Base-by-base conservation (phyloP, 495 filamentous ascomycete genomes). In the Xylaria venustula region DNA sequence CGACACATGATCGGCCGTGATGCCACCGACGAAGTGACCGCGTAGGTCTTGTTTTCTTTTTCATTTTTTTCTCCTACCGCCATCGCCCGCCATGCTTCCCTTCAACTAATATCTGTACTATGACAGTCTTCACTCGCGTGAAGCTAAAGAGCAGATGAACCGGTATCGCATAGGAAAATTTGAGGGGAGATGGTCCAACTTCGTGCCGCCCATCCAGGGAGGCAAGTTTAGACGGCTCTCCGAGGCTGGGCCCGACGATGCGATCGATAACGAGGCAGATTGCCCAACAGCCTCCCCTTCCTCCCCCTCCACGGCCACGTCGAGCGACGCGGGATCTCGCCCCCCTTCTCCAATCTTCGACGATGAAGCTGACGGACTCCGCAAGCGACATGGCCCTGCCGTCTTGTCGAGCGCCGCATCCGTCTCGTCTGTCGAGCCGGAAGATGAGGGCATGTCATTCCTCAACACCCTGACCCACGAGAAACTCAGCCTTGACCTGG, bases 1-100 rank as follows among this genome's bases (percentile, higher is more conserved):
- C 79, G 84, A 73, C 94, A 98, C 71, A 93, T 98, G 92, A 87
- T 98, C 51, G 94, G 94, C 52, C 84, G 91, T 75, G 94, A 98
- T 86, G 95, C 91, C 37, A 97, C 94, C 17, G 92, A 97, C 73
- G 94, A 98, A 75, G 88, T 97, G 67, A 92, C 89, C 74, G 88
- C 85, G 91, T 97, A 83, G 58, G 91, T 87, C 53, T 37, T 59
- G 32, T 47, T 42, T 30, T 60, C 22, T 37, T 2, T 17, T 17
- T 42, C n/a, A 17, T 3, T 42, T 17, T 3, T 14, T n/a, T 3
- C n/a, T 17, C 7, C 40, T 3, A 3, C 15, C n/a, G n/a, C n/a
- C n/a, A n/a, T n/a, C n/a, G n/a, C n/a, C n/a, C n/a, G n/a, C n/a
- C n/a, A n/a, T n/a, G n/a, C n/a, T n/a, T n/a, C n/a, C n/a, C n/a